Evolutionary conservation across 371 early-diverging fungal genomes (phyloP), one percentile per base, ranked within the genome.

Genomic region (Mucor mucedo): DNA sequence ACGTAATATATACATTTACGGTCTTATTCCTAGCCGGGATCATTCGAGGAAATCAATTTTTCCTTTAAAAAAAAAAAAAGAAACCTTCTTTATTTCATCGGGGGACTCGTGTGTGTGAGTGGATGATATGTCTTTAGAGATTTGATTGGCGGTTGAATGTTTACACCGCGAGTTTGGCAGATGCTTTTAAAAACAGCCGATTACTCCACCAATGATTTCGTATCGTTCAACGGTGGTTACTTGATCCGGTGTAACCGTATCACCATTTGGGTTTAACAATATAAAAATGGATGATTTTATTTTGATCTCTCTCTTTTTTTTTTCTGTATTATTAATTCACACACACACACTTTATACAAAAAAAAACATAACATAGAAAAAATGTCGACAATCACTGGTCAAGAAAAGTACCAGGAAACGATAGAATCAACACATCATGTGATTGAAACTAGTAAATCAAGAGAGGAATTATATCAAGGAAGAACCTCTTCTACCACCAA

Each of bases 381-480:
- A 42, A 42, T 42, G 44, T 42, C 44, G 14, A 14, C 44, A 8
- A 0, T 6, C 4, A 35, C 35, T 35, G 35, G 35, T 35, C 35
- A 35, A 42, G 44, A 42, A 11, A 42, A 42, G 13, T 42, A 42
- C 44, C 14, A 42, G 44, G 44, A 42, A 42, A 49, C 49, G 3
- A 44, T 49, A 13, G 38, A 47, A 27, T 6, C 48, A 28, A n/a
- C 49, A 5, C 45, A 21, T 14, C 40, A 41, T 21, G 33, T 39
- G 2, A 27, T 42, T 16, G 52, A 11, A n/a, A 21, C 2, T 14
- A 41, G 29, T 8, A 40, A 60, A 60, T 52, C 53, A 32, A 52
- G 8, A 8, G 58, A 58, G 13, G 64, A 64, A 21, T 29, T 64
- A 44, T 64, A 58, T 29, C 64, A 64, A 27, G 44, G 56, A 5